These are phyloP conservation scores for Cichorium intybus DNA, from an alignment of 140 eudicot genomes.

Conservation along the genomic window DNA sequence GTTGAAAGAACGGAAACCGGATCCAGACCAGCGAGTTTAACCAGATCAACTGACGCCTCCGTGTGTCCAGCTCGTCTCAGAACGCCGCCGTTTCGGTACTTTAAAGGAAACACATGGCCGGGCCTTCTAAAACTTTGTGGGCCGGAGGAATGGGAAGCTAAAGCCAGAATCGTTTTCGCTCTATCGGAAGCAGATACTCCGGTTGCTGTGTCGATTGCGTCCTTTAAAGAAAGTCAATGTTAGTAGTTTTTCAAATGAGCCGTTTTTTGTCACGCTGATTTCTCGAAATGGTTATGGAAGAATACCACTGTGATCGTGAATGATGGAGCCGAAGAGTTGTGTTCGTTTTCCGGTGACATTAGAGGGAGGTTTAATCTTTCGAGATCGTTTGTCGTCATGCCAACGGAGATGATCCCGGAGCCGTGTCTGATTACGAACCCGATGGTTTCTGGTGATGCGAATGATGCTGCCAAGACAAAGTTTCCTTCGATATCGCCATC, in stretches of 20 bases:
- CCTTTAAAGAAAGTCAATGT: slow-evolving; percentile 42
- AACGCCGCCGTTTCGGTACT: slow-evolving; percentile 81
- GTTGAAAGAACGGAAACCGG: slow-evolving; percentile 73
- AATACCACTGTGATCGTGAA: slow-evolving; percentile 90
- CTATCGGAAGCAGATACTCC: slow-evolving; percentile 95
- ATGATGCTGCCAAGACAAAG: slow-evolving; percentile 72
- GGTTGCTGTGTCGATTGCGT: slow-evolving; percentile 67
- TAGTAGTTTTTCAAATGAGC: slow-evolving; percentile 1
- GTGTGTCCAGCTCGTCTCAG: slow-evolving; percentile 80
- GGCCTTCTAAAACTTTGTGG: slow-evolving; percentile 78
- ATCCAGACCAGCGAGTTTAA: slow-evolving; percentile 66
- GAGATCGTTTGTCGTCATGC: slow-evolving; percentile 81
- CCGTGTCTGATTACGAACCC: slow-evolving; percentile 81
- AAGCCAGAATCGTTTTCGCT: slow-evolving; percentile 71
- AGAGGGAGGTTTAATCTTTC: slow-evolving; percentile 79
- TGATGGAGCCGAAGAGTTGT: slow-evolving; percentile 66
- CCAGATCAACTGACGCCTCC: slow-evolving; percentile 90
- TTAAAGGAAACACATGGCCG: slow-evolving; percentile 90
- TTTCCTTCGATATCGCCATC: slow-evolving; percentile 65
- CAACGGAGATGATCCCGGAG: slow-evolving; percentile 86
- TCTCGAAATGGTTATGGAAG: neutral
- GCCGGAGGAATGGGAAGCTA: slow-evolving; percentile 54
- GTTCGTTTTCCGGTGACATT: slow-evolving; percentile 81
- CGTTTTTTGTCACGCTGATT: neutral
- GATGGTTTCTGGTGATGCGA: slow-evolving; percentile 44